These are phyloP conservation scores for Albizia julibrissin DNA, from an alignment of 306 rosid genomes.

Conservation along the genomic window DNA sequence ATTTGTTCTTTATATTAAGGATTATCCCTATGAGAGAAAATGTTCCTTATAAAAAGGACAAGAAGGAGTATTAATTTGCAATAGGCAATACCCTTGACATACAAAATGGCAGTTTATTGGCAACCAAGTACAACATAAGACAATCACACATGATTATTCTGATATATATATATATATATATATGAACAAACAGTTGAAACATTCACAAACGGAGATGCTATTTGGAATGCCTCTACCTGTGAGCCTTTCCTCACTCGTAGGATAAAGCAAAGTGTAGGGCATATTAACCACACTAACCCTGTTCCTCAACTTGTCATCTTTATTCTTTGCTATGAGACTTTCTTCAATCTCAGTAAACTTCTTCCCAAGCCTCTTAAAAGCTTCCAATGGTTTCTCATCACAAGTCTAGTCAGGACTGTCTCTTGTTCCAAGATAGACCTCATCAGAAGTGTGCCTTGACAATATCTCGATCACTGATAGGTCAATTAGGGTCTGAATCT, in stretches of 20 bases:
- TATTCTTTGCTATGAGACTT: constrained; percentile 21
- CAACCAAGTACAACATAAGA: background rate
- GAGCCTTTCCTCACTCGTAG: constrained; percentile 60
- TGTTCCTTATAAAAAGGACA: too few relatives aligned
- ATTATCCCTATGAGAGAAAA: too few relatives aligned
- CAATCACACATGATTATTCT: background rate
- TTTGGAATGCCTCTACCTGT: constrained; percentile 82
- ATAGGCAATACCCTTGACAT: background rate
- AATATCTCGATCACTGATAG: constrained; percentile 65
- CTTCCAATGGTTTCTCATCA: constrained; percentile 35
- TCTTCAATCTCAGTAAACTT: constrained; percentile 35
- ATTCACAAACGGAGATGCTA: constrained; percentile 52
- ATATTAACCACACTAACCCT: constrained; percentile 57
- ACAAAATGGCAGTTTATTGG: background rate
- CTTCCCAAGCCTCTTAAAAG: constrained; percentile 42
- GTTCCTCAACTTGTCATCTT: constrained; percentile 35
- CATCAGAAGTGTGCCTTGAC: constrained; percentile 72
- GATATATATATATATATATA: background rate
- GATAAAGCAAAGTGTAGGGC: constrained; percentile 75
- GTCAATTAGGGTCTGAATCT: constrained; percentile 53
- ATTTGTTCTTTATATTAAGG: too few relatives aligned
- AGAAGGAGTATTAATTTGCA: too few relatives aligned
- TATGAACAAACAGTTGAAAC: background rate
- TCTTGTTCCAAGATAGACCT: constrained; percentile 54
- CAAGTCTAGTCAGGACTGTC: constrained; percentile 41